Conservation (phyloP, 148 eudicot genomes). For the Vaccinium corymbosum region DNA sequence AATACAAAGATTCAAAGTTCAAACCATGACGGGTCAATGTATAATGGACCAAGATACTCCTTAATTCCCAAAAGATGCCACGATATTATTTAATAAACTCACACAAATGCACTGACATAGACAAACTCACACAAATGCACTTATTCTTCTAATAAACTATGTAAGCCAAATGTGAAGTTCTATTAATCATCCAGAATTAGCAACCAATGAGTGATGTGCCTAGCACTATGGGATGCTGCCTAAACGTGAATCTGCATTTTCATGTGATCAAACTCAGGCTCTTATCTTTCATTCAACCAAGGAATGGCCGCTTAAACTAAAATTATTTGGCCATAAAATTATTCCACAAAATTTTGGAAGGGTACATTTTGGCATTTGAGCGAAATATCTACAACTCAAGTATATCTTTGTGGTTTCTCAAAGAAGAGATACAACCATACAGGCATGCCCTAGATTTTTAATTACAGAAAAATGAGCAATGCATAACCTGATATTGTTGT, state of each 20-base stretch:
- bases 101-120: not conserved
- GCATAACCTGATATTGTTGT: slow-evolving; percentile 88
- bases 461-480: slow-evolving; percentile 9
- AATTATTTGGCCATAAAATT: not conserved
- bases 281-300: not conserved
- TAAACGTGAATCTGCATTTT: not conserved
- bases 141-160: not conserved
- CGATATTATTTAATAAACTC: not conserved
- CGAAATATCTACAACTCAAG: not conserved
- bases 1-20: not conserved
- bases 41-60: not conserved
- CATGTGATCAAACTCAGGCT: not conserved
- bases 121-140: not conserved
- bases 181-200: not conserved
- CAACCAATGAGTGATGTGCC: not conserved
- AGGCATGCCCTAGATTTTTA: slow-evolving; percentile 1
- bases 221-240: not conserved
- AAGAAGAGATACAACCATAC: not conserved
- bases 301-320: not conserved
- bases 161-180: not conserved
- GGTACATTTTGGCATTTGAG: not conserved
- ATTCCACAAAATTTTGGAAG: not conserved
- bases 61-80: not conserved
- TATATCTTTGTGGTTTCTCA: slow-evolving; percentile 8
- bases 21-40: slow-evolving; percentile 2